Base-by-base conservation (phyloP, 2,329 filamentous ascomycete genomes). In the Scedosporium apiospermum region DNA sequence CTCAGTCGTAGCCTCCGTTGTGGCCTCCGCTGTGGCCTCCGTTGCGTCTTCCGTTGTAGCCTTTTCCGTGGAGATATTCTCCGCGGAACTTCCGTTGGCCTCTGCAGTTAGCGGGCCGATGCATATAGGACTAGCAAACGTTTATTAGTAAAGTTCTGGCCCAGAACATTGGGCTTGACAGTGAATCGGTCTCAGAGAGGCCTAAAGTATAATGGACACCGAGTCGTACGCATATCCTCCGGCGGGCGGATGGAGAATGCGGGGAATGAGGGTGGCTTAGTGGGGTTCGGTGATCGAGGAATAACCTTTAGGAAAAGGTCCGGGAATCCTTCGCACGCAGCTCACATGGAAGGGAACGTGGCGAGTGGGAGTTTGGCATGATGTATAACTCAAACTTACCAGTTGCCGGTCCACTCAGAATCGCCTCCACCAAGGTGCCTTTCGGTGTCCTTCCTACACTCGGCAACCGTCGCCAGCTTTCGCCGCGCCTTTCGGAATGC, bases 391-490 rank as follows among this genome's bases (percentile, higher is more conserved):
- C n/a, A 26, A 41, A 61, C 60, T 57, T 57, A 61, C 60, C 60
- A 61, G 21, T 61, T 61, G 6, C 53, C 60, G 21, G 60, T 61
- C 60, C 60, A 61, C 49, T 61, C 60, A 14, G 60, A 10, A 23
- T 61, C 60, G 10, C 51, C 51, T 55, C 60, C 60, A 12, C 49
- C 34, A n/a, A 61, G 49, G n/a, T 41, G 30, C 60, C 44, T 61
- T 55, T 58, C 61, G 38, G 38, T 49, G 55, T 42, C 53, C 42
- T 46, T 26, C 62, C 65, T 67, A 42, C 66, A 67, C 14, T 71
- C 70, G 3, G 71, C 69, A 14, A 73, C 72, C 16, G 68, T 67
- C 57, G 65, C 70, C 18, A 73, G 66, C 58, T 73, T 73, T 42
- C 66, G 68, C 4, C 69, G 69, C 0, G 71, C 71, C 49, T 67